Base-by-base conservation (phyloP, 2,329 filamentous ascomycete species). In the Zelopaecilomyces penicillatus region DNA sequence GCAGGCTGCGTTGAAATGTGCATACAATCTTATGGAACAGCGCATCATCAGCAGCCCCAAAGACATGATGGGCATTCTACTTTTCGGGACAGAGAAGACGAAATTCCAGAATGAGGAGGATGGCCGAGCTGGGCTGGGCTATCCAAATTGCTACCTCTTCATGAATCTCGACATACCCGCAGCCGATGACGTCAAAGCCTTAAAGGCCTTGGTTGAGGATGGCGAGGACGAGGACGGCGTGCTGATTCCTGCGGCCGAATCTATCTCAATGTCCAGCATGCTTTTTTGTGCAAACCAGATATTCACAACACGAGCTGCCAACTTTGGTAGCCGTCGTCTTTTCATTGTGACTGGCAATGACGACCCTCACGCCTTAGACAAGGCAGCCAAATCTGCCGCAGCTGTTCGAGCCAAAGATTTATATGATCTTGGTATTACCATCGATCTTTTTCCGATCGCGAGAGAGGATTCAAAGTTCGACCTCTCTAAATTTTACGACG, bases 291-390 rank as follows among this genome's bases (percentile, higher is more conserved):
- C 89, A 33, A 97, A 97, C 53, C 89, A 96, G 59, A 86, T 97
- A 42, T 96, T 98, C 61, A 95, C 90, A 1, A 95, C 87, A 3
- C 95, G 86, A 61, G 90, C 93, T 0, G 82, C 93, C 12, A 97
- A 96, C 58, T 97, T 97, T 62, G 84, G 87, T 4, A 97, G 91
- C 5, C 76, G 91, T 49, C 80, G 93, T 31, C 68, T 98, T n/a
- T 98, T 98, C 65, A 80, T 98, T 51, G 87, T 98, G 45, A 97
- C 93, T 0, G 89, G 97, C 62, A 87, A 95, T 52, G 93, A 97
- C 61, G 76, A 89, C 52, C 93, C 93, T 4, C 87, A 94, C 60
- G 68, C 71, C 1, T 72, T 76, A 12, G 82, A 87, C 60, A 93
- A 90, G 64, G 71, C 76, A 6, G 72, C 83, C 30, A 82, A 83